Conservation (phyloP, 2,329 filamentous ascomycete species). For the Fusarium sp. region DNA sequence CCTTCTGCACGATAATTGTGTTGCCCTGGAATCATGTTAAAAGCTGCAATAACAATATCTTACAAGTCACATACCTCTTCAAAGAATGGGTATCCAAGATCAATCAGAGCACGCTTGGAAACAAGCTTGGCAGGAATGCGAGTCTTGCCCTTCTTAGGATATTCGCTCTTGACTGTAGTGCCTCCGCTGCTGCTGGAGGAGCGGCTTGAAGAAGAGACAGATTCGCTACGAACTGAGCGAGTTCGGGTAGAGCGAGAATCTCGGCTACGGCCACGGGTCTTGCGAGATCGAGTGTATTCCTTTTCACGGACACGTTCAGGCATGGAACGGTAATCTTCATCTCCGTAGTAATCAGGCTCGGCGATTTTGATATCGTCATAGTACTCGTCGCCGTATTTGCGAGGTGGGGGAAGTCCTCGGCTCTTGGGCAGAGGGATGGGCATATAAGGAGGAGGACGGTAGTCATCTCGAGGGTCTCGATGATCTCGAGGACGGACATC, state of each 20-base stretch:
- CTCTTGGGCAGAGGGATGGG: constrained; percentile 79
- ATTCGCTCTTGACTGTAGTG: constrained; percentile 70
- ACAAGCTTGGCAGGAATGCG: constrained; percentile 86
- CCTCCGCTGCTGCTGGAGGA: constrained; percentile 63
- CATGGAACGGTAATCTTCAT: constrained; percentile 77
- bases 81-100: constrained; percentile 86
- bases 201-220: constrained; percentile 60
- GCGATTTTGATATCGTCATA: constrained; percentile 76
- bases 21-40: constrained; percentile 69
- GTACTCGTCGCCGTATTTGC: constrained; percentile 66
- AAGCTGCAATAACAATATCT: not conserved
- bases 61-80: constrained; percentile 75
- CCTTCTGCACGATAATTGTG: constrained; percentile 84
- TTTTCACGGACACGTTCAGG: constrained; percentile 72
- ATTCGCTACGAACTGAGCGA: constrained; percentile 57
- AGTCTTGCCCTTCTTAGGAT: constrained; percentile 89
- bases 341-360: constrained; percentile 76
- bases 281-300: constrained; percentile 66
- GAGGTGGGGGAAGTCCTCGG: constrained; percentile 69
- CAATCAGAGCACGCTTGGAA: constrained; percentile 82
- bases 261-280: constrained; percentile 55
- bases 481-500: constrained; percentile 60
- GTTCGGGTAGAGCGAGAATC: constrained; percentile 58
- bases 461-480: constrained; percentile 63
- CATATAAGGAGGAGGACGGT: constrained; percentile 63